Evolutionary conservation across 2,329 filamentous ascomycete genomes (phyloP).

Genomic region (Fusarium tricinctum): DNA sequence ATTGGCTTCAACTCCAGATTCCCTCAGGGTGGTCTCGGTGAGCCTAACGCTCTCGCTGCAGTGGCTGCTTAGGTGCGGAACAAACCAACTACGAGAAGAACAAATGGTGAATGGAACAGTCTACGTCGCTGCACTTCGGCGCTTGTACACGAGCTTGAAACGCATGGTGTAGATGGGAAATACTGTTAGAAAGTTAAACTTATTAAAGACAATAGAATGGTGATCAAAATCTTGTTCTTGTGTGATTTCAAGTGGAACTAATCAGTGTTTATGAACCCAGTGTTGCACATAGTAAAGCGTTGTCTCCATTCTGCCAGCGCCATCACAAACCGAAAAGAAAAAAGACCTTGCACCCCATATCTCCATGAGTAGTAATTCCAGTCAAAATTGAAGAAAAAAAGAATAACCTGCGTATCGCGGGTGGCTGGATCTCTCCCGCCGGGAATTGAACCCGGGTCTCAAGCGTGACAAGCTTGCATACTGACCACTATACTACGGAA

Average conservation of each 20-base stretch:
- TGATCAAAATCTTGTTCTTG: background rate
- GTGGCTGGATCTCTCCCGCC: constrained; percentile 32
- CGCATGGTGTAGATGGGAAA: background rate
- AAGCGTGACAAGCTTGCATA: constrained; percentile 31
- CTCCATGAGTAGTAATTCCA: background rate
- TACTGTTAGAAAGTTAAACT: background rate
- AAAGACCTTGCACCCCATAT: no score
- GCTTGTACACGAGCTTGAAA: background rate
- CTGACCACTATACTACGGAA: constrained; percentile 36
- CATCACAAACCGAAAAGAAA: background rate
- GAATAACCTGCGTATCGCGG: constrained; percentile 19
- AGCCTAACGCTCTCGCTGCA: constrained; percentile 25
- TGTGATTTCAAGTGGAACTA: no score
- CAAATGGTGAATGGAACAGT: background rate
- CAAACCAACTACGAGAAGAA: background rate
- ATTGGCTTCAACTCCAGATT: constrained; percentile 37
- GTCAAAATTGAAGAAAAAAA: constrained; percentile 1
- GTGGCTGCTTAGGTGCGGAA: background rate
- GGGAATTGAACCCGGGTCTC: constrained; percentile 30
- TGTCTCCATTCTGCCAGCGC: background rate
- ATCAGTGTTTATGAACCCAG: background rate
- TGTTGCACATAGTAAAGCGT: no score
- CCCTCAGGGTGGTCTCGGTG: constrained; percentile 24
- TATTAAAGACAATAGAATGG: constrained; percentile 6
- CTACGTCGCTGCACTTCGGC: background rate